Base-by-base conservation (phyloP, 2,329 filamentous ascomycete species). In the Colletotrichum sp. region DNA sequence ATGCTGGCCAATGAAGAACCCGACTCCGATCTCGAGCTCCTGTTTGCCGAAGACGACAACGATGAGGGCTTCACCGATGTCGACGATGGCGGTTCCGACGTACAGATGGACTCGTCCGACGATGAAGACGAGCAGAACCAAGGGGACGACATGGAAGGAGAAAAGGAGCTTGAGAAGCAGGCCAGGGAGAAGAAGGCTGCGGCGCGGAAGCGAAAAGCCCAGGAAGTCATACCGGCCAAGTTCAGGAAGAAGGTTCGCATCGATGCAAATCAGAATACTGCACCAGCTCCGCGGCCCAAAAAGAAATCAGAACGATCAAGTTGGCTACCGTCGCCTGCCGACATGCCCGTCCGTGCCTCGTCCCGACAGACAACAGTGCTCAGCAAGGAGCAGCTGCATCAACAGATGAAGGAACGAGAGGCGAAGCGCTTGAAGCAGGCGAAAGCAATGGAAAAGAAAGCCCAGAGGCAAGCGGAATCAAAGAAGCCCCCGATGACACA, bases 401-500 rank as follows among this genome's bases (percentile, higher is more conserved):
- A 91, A 78, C 94, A 95, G 81, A 93, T 96, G 89, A 90, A 93
- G 77, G 93, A 95, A 82, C 91, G 94, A 76, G 93, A 95, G 82
- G 89, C 90, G 75, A 90, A 93, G 80, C 90, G 94, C 61, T 88
- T 94, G 81, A 93, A 94, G 81, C 94, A 95, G 82, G 85, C 95
- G 68, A 91, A 90, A 70, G 86, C 89, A 72, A 93, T 93, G 91
- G 91, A 93, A 81, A 91, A 90, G 77, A 92, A 92, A 81, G 89
- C 93, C 59, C 94, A 94, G 80, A 91, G 90, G 81, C 88, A 95
- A 79, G 93, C 94, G 78, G 94, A 94, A 71, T 86, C 92, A 78
- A 95, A 95, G 84, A 94, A 95, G 71, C 94, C 94, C 74, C 90
- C 94, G 32, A 92, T 98, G 91, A 98, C 96, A 8, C 96, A 98